Base-by-base conservation (phyloP, 176 grass and related monocot genomes). In the Saccharum officinarum region DNA sequence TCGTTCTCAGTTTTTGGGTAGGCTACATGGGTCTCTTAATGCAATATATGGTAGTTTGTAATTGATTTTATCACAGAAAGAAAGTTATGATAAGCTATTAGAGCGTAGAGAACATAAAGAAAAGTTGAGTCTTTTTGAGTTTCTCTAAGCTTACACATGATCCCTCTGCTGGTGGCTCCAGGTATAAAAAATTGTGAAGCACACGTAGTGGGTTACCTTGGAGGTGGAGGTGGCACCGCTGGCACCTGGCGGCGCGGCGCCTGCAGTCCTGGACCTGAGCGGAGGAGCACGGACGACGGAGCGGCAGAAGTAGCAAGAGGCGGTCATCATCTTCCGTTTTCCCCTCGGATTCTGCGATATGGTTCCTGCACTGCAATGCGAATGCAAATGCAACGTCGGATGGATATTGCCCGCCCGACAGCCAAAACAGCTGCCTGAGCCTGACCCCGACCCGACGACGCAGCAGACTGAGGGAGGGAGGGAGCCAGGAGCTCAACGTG, bases 231-330 rank as follows among this genome's bases (percentile, higher is more conserved):
- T 26, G 88, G 63, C 13, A n/a, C n/a, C n/a, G n/a, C n/a, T n/a
- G n/a, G n/a, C n/a, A 11, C 37, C 52, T 10, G 82, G 42, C 46
- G 81, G 13, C n/a, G 79, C 44, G 66, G 54, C 7, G 42, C 73
- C 79, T 0, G 67, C 16, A 9, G 44, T 74, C 71, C 79, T 82
- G 55, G 33, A 67, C 3, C 38, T 73, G 26, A 45, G 77, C 31
- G 66, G 78, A n/a, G 88, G 83, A 44, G 66, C 54, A 15, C 71
- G 55, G 79, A 40, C 54, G 20, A 72, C 38, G 42, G 78, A 57
- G 5, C 78, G 73, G 83, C 82, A 67, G 44, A 84, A 82, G 54
- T 59, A n/a, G 73, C 79, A 78, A n/a, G 79, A 46, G 18, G 79
- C 79, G 0, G 83, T 83, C 88, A 90, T 90, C 55, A 55, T 33